phyloP scores from a whole-genome alignment of 768 basidiomycete species.

The Pleurotus pulmonarius region DNA sequence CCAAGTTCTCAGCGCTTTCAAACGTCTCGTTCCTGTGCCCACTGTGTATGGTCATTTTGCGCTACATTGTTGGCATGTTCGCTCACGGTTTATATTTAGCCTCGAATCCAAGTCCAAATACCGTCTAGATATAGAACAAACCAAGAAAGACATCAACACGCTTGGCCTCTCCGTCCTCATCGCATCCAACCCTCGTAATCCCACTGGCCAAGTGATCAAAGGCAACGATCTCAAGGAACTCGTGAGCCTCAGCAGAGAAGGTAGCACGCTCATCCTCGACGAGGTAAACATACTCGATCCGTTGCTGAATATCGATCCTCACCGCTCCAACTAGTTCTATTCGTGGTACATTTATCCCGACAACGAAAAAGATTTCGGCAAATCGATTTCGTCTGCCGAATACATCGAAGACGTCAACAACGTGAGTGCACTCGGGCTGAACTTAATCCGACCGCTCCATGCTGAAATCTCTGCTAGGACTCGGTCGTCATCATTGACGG shows the following conservation, averaged over 20 bases:
- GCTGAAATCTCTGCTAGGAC: constrained; percentile 41
- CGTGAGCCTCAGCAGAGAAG: constrained; percentile 67
- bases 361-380: constrained; percentile 65
- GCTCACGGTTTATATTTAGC: neutral
- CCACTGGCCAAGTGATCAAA: constrained; percentile 84
- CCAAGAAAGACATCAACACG: constrained; percentile 77
- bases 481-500: constrained; percentile 86
- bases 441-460: too few species aligned
- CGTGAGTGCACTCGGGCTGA: constrained; percentile 25
- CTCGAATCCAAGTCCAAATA: constrained; percentile 53
- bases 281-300: constrained; percentile 43
- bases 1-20: constrained; percentile 82
- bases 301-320: neutral
- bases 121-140: constrained; percentile 73
- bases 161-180: constrained; percentile 85
- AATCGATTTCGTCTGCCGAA: constrained; percentile 76
- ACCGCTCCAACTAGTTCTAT: constrained; percentile 64
- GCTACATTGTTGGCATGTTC: constrained; percentile 15
- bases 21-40: constrained; percentile 85
- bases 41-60: constrained; percentile 62
- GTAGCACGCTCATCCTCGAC: constrained; percentile 81
- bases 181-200: constrained; percentile 94
- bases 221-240: constrained; percentile 82
- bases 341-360: constrained; percentile 95
- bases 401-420: constrained; percentile 86